These are phyloP conservation scores for Trichosporon sp. DNA, from an alignment of 1,284 basidiomycete genomes.

Conservation along the genomic window DNA sequence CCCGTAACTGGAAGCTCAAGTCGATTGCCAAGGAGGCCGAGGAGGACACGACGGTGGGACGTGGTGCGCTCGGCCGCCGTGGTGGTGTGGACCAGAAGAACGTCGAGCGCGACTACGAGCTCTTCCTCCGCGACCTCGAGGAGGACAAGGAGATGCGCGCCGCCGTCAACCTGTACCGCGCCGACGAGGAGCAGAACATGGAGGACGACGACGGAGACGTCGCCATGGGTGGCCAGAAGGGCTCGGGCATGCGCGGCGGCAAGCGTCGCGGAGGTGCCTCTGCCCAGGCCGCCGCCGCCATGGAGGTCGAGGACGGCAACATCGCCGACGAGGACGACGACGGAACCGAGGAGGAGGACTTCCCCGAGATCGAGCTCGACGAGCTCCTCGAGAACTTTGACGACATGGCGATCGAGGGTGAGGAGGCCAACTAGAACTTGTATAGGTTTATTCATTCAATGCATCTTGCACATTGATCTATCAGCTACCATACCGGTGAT, in stretches of 20 bases:
- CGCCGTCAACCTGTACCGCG: slow-evolving; percentile 86
- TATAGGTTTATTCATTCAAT: slow-evolving; percentile 16
- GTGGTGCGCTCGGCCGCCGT: slow-evolving; percentile 84
- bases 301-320: slow-evolving; percentile 59
- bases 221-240: slow-evolving; percentile 54
- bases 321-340: slow-evolving; percentile 61
- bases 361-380: slow-evolving; percentile 83
- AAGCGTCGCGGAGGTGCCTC: slow-evolving; percentile 56
- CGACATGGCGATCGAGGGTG: slow-evolving; percentile 56
- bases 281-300: slow-evolving; percentile 66
- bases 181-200: slow-evolving; percentile 46
- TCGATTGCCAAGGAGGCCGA: slow-evolving; percentile 94
- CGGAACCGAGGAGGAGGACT: slow-evolving; percentile 81
- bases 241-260: slow-evolving; percentile 60
- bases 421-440: slow-evolving; percentile 25
- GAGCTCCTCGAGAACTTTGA: slow-evolving; percentile 93
- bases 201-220: slow-evolving; percentile 56
- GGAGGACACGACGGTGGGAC: slow-evolving; percentile 65
- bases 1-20: slow-evolving; percentile 84
- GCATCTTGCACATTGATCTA: neutral
- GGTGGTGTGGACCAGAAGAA: slow-evolving; percentile 90
- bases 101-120: slow-evolving; percentile 94
- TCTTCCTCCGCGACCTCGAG: slow-evolving; percentile 92
- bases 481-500: neutral
- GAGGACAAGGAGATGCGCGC: slow-evolving; percentile 93